A percentile compares a stretch with the other conserved stretches of the same genome.
These are phyloP conservation scores for Yamagishiella unicocca DNA, from an alignment of 139 green algal species.

Conservation along the genomic window DNA sequence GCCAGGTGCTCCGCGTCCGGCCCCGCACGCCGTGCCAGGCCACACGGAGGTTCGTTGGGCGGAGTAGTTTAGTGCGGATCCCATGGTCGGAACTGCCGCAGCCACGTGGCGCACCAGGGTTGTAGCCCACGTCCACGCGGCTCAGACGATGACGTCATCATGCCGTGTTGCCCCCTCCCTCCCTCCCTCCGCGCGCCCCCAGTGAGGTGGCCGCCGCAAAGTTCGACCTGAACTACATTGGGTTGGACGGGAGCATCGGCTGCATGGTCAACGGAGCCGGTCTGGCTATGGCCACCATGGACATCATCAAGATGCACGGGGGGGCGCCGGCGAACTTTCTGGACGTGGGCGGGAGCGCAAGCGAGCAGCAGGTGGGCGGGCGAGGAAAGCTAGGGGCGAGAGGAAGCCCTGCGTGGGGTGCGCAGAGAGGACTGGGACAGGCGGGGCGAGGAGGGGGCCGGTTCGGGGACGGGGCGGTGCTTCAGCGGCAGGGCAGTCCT, in stretches of 20 bases:
- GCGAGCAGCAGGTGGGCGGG: slow-evolving; percentile 85
- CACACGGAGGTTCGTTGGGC: too few relatives aligned
- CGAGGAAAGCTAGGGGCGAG: not conserved
- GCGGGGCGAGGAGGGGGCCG: not conserved
- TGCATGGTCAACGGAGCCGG: slow-evolving; percentile 99
- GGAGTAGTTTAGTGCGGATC: too few relatives aligned
- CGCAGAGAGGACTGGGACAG: not conserved
- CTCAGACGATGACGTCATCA: too few relatives aligned
- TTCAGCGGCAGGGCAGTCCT: too few relatives aligned
- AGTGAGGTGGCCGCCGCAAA: slow-evolving; percentile 92
- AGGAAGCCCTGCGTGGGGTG: too few relatives aligned
- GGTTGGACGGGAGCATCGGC: slow-evolving; percentile 95
- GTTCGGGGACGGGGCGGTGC: too few relatives aligned
- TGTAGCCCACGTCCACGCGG: too few relatives aligned
- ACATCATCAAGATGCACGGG: slow-evolving; percentile 99
- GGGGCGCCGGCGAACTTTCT: slow-evolving; percentile 97
- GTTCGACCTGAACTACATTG: slow-evolving; percentile 99
- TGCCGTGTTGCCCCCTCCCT: not conserved
- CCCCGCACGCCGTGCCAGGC: too few relatives aligned
- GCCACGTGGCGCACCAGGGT: too few relatives aligned
- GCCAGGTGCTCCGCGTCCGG: too few relatives aligned
- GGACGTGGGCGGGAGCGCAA: slow-evolving; percentile 96
- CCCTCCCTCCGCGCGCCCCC: not conserved
- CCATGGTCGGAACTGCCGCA: too few relatives aligned
- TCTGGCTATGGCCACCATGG: slow-evolving; percentile 99